Evolutionary conservation across 108 stramenopile species (phyloP), one percentile per base, ranked within the genome.

Genomic region (Conticribra guillardii): DNA sequence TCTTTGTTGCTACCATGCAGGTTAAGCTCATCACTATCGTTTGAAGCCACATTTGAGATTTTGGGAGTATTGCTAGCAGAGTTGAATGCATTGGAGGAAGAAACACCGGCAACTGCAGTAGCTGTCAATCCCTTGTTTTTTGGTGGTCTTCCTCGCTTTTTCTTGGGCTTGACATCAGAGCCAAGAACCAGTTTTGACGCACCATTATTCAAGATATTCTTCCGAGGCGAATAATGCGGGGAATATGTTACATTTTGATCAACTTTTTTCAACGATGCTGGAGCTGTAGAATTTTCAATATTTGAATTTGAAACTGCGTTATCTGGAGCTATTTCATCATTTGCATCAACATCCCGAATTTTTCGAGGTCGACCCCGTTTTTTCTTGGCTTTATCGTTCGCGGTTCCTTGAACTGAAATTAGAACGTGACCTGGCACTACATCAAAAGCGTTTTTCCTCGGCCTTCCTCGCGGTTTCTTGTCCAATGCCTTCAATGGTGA

Each of bases 401-500:
- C 46, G 2, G 17, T 62, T 28, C 29, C 0, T 0, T 5, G 23
- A 41, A 37, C 0, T 0, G 19, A 24, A 41, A 37, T 45, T 23
- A 26, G 67, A 30, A 26, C 52, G 18, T 59, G 49, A 21, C 61
- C 63, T 54, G 18, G 37, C 31, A 11, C 11, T 17, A 17, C n/a
- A 18, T 29, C 30, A 8, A 26, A n/a, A 14, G 23, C 1, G 4
- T 9, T 17, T n/a, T 23, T 60, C 3, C 33, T 0, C 19, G 58
- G 26, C 57, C 57, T 51, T 5, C 49, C 69, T 1, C 64, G 60
- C 34, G 60, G 59, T 32, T 58, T 55, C 30, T 57, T 57, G 62
- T n/a, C n/a, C n/a, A 60, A 53, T 4, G 62, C 29, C 16, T 53
- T 63, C n/a, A 65, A 64, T 1, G 45, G 28, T 22, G 56, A 15